Percentiles rank a stretch among this genome's conserved stretches.
Conservation (phyloP, 371 early-diverging fungal species). For the Smittium culicis region DNA sequence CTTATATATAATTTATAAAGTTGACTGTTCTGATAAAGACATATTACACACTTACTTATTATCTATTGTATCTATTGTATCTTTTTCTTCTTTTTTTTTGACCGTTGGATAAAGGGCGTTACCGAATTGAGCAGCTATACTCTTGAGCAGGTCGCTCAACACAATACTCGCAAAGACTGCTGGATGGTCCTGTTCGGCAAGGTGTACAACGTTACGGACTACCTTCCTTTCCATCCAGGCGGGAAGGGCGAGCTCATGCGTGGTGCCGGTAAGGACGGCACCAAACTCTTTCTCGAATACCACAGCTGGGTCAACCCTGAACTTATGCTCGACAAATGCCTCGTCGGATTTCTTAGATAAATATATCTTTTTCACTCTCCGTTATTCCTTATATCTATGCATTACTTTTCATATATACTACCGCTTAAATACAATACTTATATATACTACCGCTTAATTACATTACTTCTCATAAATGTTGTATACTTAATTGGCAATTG, state of each 20-base stretch:
- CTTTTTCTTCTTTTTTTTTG: not conserved
- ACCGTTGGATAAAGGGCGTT: constrained; percentile 15
- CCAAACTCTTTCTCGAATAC: constrained; percentile 71
- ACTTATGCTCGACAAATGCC: constrained; percentile 61
- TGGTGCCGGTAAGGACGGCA: constrained; percentile 88
- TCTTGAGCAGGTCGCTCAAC: constrained; percentile 59
- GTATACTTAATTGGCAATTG: no score
- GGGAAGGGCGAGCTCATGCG: constrained; percentile 72
- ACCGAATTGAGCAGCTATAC: constrained; percentile 39
- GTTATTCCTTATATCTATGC: no score
- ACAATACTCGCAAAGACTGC: constrained; percentile 63
- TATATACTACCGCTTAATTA: no score
- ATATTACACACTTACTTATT: not conserved
- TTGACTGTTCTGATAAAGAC: no score
- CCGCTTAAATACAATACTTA: no score
- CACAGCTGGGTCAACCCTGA: constrained; percentile 94
- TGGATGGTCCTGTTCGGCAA: constrained; percentile 90
- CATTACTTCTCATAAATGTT: no score
- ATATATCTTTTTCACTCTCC: no score
- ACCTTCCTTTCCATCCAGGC: constrained; percentile 93
- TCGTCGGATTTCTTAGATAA: constrained; percentile 48
- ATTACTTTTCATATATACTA: no score
- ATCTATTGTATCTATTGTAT: not conserved
- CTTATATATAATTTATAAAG: no score
- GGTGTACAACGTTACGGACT: constrained; percentile 90